Base-by-base conservation (phyloP, 202 grass and related monocot species). In the Schoenoplectus tabernaemontani region DNA sequence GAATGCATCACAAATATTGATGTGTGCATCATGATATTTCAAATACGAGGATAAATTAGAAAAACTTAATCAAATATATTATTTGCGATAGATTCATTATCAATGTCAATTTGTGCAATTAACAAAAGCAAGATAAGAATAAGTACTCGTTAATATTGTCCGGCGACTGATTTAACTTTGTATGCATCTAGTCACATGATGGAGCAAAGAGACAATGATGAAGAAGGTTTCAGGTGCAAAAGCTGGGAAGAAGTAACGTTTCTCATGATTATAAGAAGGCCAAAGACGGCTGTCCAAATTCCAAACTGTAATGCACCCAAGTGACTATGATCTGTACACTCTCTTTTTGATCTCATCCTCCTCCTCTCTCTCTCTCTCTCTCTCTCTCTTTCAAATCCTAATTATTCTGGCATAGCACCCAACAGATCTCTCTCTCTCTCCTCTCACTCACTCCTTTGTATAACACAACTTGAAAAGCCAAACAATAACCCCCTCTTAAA, bases 231-330 rank as follows among this genome's bases (percentile, higher is more conserved):
- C 22, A 42, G 76, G 76, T 78, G 56, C 76, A 78, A 78, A 78
- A 58, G 39, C 76, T 16, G 76, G 57, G 56, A 78, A 12, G 22
- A 78, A 59, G 38, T 78, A 78, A 78, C 76, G 57, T 78, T 78
- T 78, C 33, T 42, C 34, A n/a, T 78, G 76, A 78, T 78, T 78
- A 79, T 62, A 79, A 44, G 57, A 79, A 79, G 53, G 53, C 76
- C 76, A 79, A 79, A 79, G 76, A 79, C 76, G 76, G 76, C 76
- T 79, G 76, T 69, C 65, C 50, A 82, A 82, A 82, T 26, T 69
- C 65, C 80, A 73, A 82, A 82, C 80, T 79, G 76, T 82, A 68
- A 74, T 72, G 42, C 80, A 57, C 64, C 50, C 42, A 58, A 71
- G 44, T 79, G 76, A 58, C 58, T 13, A 60, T 79, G 76, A 79